These are phyloP conservation scores for Solanum verrucosum DNA, from an alignment of 257 asterid genomes.

Conservation along the genomic window DNA sequence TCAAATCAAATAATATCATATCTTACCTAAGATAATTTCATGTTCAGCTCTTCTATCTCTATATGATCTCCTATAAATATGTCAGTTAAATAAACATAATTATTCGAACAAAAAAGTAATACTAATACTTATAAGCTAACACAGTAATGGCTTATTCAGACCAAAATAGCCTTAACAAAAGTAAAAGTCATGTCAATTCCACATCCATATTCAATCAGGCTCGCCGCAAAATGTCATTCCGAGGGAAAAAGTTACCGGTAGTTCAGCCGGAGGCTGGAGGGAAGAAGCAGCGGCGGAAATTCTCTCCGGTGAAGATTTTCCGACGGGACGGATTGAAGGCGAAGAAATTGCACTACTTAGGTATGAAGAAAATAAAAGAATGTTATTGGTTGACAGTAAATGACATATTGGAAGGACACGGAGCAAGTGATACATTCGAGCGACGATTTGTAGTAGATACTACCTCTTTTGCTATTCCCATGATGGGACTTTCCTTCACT, in stretches of 20 bases:
- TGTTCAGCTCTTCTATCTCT: neutral
- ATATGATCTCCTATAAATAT: neutral
- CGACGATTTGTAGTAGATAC: slow-evolving; percentile 34
- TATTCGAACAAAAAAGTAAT: neutral
- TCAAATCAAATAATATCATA: neutral
- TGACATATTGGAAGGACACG: slow-evolving; percentile 34
- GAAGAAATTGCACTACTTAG: slow-evolving; percentile 21
- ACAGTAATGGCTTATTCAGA: slow-evolving; percentile 21
- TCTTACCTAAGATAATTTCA: neutral
- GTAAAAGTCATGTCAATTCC: neutral
- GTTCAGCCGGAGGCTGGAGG: slow-evolving; percentile 36
- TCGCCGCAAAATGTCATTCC: slow-evolving; percentile 21
- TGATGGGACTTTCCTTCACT: slow-evolving; percentile 43
- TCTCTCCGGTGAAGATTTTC: slow-evolving; percentile 25
- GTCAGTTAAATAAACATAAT: neutral
- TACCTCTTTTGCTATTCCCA: slow-evolving; percentile 53
- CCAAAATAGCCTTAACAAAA: neutral
- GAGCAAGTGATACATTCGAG: slow-evolving; percentile 36
- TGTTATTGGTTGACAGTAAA: slow-evolving; percentile 21
- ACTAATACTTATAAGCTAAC: neutral
- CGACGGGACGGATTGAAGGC: slow-evolving; percentile 32
- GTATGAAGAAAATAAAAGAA: slow-evolving; percentile 30
- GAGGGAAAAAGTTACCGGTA: slow-evolving; percentile 32
- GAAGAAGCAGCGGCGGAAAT: slow-evolving; percentile 33
- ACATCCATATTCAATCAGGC: neutral